These are phyloP conservation scores for Tremella fuciformis DNA, from an alignment of 768 basidiomycete species.

Conservation along the genomic window DNA sequence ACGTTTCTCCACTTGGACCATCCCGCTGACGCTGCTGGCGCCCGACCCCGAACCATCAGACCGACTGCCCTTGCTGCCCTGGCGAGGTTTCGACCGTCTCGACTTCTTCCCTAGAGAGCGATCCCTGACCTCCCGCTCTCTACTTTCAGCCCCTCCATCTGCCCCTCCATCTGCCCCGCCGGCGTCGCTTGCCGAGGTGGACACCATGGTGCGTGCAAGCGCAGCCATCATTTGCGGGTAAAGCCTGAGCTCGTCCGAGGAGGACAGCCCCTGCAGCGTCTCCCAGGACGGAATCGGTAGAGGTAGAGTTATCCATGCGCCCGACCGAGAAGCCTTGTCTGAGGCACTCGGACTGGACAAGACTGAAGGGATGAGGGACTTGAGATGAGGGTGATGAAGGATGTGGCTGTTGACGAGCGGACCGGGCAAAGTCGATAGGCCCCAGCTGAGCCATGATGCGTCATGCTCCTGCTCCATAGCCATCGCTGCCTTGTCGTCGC, in stretches of 20 bases:
- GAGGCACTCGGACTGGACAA: background rate
- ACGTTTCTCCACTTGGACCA: no score
- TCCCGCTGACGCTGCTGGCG: no score
- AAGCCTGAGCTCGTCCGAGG: conserved; percentile 38
- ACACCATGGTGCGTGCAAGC: background rate
- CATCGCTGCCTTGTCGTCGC: background rate
- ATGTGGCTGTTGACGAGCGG: no score
- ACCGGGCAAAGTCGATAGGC: background rate
- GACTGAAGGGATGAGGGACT: background rate
- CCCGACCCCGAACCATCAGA: no score
- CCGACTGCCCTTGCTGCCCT: no score
- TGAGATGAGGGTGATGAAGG: no score
- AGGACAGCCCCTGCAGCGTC: conserved; percentile 35
- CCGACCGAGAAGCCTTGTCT: conserved; percentile 1
- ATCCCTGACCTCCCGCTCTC: no score
- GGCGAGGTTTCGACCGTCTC: no score
- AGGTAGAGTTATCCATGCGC: conserved; percentile 26
- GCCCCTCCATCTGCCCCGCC: background rate
- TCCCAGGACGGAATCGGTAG: conserved; percentile 46
- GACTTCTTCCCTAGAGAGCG: no score
- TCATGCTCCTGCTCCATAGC: background rate
- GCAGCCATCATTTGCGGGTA: conserved; percentile 33
- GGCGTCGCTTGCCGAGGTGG: no score
- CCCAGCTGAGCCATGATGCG: background rate
- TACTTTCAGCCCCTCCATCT: background rate